Conservation (phyloP, 23 red algal species). For the Gracilaria gracilis region DNA sequence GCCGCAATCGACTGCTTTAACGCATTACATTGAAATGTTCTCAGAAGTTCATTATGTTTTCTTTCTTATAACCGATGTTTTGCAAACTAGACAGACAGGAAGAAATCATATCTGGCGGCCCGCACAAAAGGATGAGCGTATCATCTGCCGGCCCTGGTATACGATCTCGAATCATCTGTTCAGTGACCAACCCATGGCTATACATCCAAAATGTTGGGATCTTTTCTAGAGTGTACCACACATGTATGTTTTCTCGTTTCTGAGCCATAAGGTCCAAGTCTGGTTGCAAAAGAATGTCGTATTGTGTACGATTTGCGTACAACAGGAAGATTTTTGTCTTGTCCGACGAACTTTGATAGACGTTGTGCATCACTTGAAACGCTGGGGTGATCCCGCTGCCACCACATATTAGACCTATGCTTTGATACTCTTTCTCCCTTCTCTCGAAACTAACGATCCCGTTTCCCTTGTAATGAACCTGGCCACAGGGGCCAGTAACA, state of each 20-base stretch:
- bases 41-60: background rate
- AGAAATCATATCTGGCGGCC: constrained; percentile 76
- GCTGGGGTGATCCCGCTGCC: constrained; percentile 91
- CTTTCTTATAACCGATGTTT: background rate
- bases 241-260: constrained; percentile 60
- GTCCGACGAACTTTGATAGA: constrained; percentile 56
- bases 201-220: constrained; percentile 42
- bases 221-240: constrained; percentile 72
- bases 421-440: constrained; percentile 41
- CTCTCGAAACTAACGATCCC: constrained; percentile 59
- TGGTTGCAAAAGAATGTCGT: constrained; percentile 81
- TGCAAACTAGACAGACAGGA: constrained; percentile 25
- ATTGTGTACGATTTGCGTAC: constrained; percentile 82
- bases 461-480: constrained; percentile 75
- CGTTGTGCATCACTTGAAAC: constrained; percentile 85
- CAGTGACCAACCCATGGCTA: constrained; percentile 65
- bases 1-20: too few relatives aligned
- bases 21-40: too few relatives aligned
- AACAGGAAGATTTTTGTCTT: constrained; percentile 73
- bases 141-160: constrained; percentile 49
- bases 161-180: constrained; percentile 73
- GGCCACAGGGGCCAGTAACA: constrained; percentile 86
- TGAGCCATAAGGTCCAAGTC: constrained; percentile 73
- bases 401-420: constrained; percentile 80
- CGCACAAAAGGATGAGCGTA: constrained; percentile 68